Evolutionary conservation across 164 flowering plant genomes (phyloP).

Genomic region (Vitis rupestris): DNA sequence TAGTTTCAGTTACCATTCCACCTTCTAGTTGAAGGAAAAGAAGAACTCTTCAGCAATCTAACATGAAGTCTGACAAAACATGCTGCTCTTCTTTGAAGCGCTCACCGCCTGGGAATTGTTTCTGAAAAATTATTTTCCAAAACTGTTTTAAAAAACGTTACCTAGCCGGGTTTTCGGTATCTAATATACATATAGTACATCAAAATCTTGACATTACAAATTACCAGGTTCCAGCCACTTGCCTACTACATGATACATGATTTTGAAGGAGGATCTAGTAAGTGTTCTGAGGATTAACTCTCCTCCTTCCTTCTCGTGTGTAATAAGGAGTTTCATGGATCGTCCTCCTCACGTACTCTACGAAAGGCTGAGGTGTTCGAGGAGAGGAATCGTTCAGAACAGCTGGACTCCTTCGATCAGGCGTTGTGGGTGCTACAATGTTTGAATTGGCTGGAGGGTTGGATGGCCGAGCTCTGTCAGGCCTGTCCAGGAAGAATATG

Average conservation of each 20-base stretch:
- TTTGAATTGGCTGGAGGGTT: constrained; percentile 27
- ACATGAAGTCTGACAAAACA: too few relatives aligned
- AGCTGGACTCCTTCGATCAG: constrained; percentile 39
- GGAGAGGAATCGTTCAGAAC: constrained; percentile 51
- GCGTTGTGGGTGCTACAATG: constrained; percentile 43
- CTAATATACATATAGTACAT: too few relatives aligned
- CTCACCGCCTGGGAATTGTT: too few relatives aligned
- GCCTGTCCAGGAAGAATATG: constrained; percentile 31
- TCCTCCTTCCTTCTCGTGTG: constrained; percentile 58
- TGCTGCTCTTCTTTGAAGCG: too few relatives aligned
- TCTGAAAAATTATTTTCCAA: too few relatives aligned
- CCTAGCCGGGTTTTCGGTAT: too few relatives aligned
- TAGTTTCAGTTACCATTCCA: too few relatives aligned
- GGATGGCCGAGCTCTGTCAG: constrained; percentile 23
- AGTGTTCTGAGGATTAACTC: constrained; percentile 76
- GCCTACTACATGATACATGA: neutral
- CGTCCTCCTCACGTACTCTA: constrained; percentile 89
- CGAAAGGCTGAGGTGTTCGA: constrained; percentile 76
- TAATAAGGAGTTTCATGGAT: constrained; percentile 91
- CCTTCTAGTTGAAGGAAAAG: too few relatives aligned
- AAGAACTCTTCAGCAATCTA: too few relatives aligned
- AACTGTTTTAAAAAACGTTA: too few relatives aligned
- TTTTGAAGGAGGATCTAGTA: constrained; percentile 29
- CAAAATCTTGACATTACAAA: constrained; percentile 7
- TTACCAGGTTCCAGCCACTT: neutral